Percentiles rank a stretch among this genome's conserved stretches.
Evolutionary conservation across 2,329 filamentous ascomycete species (phyloP).

Genomic region (Grosmannia serpens): DNA sequence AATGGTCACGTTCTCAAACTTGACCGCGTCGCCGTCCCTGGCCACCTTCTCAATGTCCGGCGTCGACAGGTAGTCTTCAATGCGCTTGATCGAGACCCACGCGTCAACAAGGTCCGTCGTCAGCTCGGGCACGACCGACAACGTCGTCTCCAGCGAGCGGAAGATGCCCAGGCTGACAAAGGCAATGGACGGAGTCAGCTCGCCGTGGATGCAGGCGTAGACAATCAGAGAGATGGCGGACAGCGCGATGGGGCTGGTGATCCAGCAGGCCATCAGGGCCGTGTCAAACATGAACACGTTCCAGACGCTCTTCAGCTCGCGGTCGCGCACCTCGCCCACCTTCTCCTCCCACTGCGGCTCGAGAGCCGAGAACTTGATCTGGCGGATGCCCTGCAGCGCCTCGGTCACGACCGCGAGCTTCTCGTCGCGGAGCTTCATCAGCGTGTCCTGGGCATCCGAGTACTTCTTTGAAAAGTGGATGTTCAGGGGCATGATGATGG

Average conservation of each 20-base stretch:
- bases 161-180: constrained; percentile 72
- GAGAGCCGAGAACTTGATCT: constrained; percentile 74
- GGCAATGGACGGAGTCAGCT: constrained; percentile 58
- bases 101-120: constrained; percentile 61
- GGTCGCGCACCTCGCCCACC: constrained; percentile 52
- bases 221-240: constrained; percentile 59
- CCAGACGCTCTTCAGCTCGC: constrained; percentile 57
- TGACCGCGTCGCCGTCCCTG: constrained; percentile 44
- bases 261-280: constrained; percentile 55
- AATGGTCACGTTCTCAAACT: constrained; percentile 56
- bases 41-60: constrained; percentile 50
- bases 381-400: constrained; percentile 65
- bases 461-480: constrained; percentile 55
- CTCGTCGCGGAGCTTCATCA: constrained; percentile 67
- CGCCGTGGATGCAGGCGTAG: constrained; percentile 53
- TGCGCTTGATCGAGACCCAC: constrained; percentile 58
- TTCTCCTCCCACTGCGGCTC: constrained; percentile 65
- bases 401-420: constrained; percentile 70
- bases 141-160: constrained; percentile 57
- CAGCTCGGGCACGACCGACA: constrained; percentile 62
- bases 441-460: constrained; percentile 48
- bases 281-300: constrained; percentile 53
- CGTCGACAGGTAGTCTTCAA: constrained; percentile 58
- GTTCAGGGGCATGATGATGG: constrained; percentile 56
- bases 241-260: constrained; percentile 61